These are phyloP conservation scores for Alternaria novae-zelandiae DNA, from an alignment of 2,329 filamentous ascomycete genomes.

Conservation along the genomic window DNA sequence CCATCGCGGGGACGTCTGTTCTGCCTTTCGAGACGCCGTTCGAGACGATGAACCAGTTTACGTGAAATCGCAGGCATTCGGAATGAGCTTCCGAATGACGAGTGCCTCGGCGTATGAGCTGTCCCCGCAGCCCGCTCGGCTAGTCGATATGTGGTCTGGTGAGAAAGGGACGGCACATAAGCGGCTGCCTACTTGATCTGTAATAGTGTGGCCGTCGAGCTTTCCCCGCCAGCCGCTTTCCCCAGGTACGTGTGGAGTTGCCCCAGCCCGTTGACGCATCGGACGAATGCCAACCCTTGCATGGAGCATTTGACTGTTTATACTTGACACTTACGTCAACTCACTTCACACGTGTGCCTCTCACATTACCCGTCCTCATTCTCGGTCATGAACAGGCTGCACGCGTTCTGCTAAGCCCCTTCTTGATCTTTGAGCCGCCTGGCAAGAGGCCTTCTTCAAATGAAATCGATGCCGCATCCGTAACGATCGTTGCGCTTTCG, in stretches of 20 bases:
- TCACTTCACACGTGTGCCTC: not conserved
- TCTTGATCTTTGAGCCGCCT: not conserved
- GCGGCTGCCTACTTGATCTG: conserved; percentile 1
- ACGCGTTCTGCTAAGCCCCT: conserved; percentile 13
- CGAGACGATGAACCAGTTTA: not conserved
- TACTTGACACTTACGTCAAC: not conserved
- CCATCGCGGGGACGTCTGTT: not conserved
- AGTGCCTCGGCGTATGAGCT: not conserved
- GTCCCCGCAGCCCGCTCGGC: not conserved
- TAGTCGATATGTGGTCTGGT: not conserved
- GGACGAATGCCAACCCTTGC: not conserved
- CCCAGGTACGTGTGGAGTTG: not conserved
- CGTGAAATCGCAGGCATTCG: rapidly evolving
- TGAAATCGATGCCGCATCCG: not conserved
- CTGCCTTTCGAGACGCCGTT: not conserved
- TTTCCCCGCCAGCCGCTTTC: not conserved
- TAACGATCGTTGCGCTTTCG: not conserved
- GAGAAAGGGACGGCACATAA: not conserved
- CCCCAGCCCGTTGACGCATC: not conserved
- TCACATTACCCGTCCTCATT: not conserved
- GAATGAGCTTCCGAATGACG: no score
- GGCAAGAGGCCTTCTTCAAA: not conserved
- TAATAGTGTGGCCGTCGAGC: not conserved
- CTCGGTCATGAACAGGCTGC: conserved; percentile 2
- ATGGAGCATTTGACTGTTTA: not conserved